phyloP scores from a whole-genome alignment of 2,329 filamentous ascomycete genomes.

The Neofusicoccum kwambonambiense region DNA sequence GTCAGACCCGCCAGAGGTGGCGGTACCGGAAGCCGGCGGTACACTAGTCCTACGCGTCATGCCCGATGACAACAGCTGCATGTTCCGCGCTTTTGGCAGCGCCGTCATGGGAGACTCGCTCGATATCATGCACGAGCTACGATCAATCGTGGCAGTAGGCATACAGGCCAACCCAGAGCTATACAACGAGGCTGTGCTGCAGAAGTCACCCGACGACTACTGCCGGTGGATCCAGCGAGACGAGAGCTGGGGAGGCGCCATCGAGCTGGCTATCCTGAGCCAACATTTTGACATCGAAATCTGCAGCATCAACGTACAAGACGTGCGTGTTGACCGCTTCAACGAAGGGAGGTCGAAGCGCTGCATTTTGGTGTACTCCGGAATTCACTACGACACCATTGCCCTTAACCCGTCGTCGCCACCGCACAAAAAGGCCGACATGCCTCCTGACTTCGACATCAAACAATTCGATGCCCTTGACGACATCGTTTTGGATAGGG shows the following conservation, averaged over 20 bases:
- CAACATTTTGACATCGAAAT: slow-evolving; percentile 85
- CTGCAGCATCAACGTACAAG: slow-evolving; percentile 76
- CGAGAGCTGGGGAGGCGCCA: slow-evolving; percentile 86
- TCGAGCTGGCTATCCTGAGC: slow-evolving; percentile 82
- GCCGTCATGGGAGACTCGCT: slow-evolving; percentile 66
- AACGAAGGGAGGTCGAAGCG: slow-evolving; percentile 70
- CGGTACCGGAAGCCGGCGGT: slow-evolving; percentile 55
- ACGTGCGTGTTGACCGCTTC: slow-evolving; percentile 67
- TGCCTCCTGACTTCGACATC: slow-evolving; percentile 74
- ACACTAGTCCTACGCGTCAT: slow-evolving; percentile 79
- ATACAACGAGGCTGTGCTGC: slow-evolving; percentile 76
- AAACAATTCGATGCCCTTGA: slow-evolving; percentile 66
- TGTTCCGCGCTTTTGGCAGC: slow-evolving; percentile 85
- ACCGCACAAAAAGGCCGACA: slow-evolving; percentile 55
- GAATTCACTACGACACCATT: slow-evolving; percentile 91
- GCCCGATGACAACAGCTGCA: slow-evolving; percentile 94
- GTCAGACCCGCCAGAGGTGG: slow-evolving; percentile 62
- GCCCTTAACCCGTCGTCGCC: slow-evolving; percentile 63
- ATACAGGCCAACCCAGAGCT: slow-evolving; percentile 71
- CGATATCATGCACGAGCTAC: slow-evolving; percentile 69
- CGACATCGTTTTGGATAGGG: slow-evolving; percentile 56
- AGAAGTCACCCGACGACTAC: slow-evolving; percentile 69
- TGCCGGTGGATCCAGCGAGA: slow-evolving; percentile 77
- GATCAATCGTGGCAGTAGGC: slow-evolving; percentile 72
- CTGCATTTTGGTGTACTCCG: slow-evolving; percentile 83